A percentile compares a stretch with the other conserved stretches of the same genome.
Conservation (phyloP, 805 yeast species). For the Hanseniaspora taiwanica region DNA sequence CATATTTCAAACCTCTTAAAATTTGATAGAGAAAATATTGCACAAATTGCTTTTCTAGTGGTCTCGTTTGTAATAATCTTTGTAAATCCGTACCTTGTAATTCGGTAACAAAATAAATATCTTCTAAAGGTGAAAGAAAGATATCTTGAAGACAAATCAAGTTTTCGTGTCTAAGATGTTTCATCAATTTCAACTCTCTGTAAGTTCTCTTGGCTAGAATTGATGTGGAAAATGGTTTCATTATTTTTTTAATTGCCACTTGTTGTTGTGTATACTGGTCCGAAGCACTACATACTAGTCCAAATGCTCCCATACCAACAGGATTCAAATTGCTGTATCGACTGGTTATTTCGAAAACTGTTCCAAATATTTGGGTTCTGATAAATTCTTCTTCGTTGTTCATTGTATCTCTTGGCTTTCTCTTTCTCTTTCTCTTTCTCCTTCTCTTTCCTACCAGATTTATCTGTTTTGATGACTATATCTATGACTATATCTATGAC, state of each 20-base stretch:
- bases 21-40: slow-evolving; percentile 95
- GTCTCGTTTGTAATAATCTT: slow-evolving; percentile 79
- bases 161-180: slow-evolving; percentile 90
- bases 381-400: slow-evolving; percentile 28
- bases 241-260: slow-evolving; percentile 94
- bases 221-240: slow-evolving; percentile 93
- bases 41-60: slow-evolving; percentile 89
- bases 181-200: slow-evolving; percentile 84
- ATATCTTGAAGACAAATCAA: slow-evolving; percentile 87
- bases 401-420: slow-evolving; percentile 10
- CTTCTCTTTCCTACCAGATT: not conserved
- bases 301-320: slow-evolving; percentile 99
- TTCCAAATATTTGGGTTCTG: slow-evolving; percentile 87
- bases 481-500: too few species aligned
- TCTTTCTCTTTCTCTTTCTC: not conserved
- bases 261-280: slow-evolving; percentile 75
- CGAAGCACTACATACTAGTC: slow-evolving; percentile 90
- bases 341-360: slow-evolving; percentile 85
- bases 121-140: slow-evolving; percentile 87
- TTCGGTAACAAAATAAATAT: slow-evolving; percentile 91
- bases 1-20: slow-evolving; percentile 75
- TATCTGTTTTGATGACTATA: too few species aligned
- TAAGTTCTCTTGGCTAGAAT: slow-evolving; percentile 94
- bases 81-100: slow-evolving; percentile 94
- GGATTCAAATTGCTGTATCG: slow-evolving; percentile 89